Base-by-base conservation (phyloP, 352 stramenopile species). In the Phytophthora ohioensis region DNA sequence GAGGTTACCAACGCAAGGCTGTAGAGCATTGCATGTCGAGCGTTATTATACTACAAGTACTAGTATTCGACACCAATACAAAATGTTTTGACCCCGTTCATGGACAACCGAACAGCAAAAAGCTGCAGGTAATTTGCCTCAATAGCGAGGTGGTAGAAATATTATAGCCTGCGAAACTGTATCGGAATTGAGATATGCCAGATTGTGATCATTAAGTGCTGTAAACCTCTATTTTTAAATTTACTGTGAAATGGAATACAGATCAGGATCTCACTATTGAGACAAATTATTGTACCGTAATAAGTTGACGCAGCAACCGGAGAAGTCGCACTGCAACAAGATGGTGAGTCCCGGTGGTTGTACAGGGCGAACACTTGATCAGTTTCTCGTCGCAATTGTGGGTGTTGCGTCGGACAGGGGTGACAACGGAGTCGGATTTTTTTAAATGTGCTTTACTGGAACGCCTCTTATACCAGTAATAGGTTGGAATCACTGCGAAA, bases 271-370 rank as follows among this genome's bases (percentile, higher is more conserved):
- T 21, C 21, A 21, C 21, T 21, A 21, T 21, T 21, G 21, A 21
- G 21, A 21, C 21, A 21, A 21, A 21, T 21, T 21, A 21, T 21
- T 21, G 21, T 21, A 21, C 21, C 21, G 21, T 21, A 21, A 21
- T 21, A 21, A 21, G 21, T 21, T 21, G 21, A 21, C 21, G 21
- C 21, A 21, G 21, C 21, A 21, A 21, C 21, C 21, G 21, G 21
- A 13, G 9, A 43, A 38, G n/a, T 27, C 38, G 34, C 34, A 42
- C n/a, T 4, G 21, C 27, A 57, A 54, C 57, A 42, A 35, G 42
- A 62, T 69, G 62, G 52, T 43, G 53, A 64, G 27, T 65, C 21
- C 52, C 15, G 54, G 63, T 70, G 45, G 54, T 70, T 21, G 34
- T 7, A 42, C 43, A 49, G 3, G 17, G 43, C 15, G 17, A 30